A percentile compares a stretch with the other conserved stretches of the same genome.
Evolutionary conservation across 768 basidiomycete genomes (phyloP).

Genomic region (Pulveroboletus sp.): DNA sequence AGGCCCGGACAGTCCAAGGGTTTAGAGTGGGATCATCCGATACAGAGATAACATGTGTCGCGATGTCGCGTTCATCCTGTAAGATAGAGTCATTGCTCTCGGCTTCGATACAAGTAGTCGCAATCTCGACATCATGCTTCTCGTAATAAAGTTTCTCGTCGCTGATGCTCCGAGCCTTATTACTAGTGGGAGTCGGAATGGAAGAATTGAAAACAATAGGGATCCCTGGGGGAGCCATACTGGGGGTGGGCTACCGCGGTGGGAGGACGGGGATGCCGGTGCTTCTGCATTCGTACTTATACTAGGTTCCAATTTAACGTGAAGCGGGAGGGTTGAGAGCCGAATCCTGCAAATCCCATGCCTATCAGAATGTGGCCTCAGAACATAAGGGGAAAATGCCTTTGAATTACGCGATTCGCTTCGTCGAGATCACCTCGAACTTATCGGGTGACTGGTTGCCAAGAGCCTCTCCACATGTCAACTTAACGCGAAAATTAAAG

Average conservation of each 20-base stretch:
- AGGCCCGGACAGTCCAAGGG: background rate
- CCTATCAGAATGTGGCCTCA: too few species aligned
- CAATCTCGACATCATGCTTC: constrained; percentile 34
- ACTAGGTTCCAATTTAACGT: too few species aligned
- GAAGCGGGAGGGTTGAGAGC: background rate
- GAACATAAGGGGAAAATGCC: too few species aligned
- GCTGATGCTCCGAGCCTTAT: constrained; percentile 5
- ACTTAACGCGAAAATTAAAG: too few species aligned
- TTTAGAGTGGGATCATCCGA: constrained; percentile 1
- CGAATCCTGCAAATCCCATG: background rate
- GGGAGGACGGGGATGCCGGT: background rate
- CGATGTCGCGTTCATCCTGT: constrained; percentile 44
- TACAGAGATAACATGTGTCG: constrained; percentile 36
- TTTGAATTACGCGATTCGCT: too few species aligned
- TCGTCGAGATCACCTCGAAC: too few species aligned
- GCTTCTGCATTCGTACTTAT: background rate
- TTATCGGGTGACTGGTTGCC: too few species aligned
- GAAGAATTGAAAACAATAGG: constrained; percentile 1
- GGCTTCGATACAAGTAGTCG: too few species aligned
- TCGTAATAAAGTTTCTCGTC: constrained; percentile 25
- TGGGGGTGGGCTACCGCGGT: background rate
- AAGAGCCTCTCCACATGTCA: too few species aligned
- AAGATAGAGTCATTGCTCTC: constrained; percentile 26
- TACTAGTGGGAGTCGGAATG: background rate
- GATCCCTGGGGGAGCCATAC: constrained; percentile 10